Evolutionary conservation across 208 protist genomes (phyloP), one percentile per base, ranked within the genome.

Genomic region (Trypanosoma scelopori): DNA sequence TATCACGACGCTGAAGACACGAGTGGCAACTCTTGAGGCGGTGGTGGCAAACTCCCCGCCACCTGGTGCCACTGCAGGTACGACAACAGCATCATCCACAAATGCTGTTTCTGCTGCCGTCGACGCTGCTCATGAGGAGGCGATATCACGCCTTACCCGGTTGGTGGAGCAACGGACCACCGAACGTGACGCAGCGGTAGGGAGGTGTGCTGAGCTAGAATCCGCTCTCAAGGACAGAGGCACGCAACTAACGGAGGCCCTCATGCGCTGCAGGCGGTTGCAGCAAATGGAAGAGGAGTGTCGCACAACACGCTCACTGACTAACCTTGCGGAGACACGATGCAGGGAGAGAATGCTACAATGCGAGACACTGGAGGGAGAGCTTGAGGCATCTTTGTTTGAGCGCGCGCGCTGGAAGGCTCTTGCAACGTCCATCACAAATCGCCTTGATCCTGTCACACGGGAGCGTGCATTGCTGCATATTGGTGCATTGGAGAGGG

Each of bases 341-440:
- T 59, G 50, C 59, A 30, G 35, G 43, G 52, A 75, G 22, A 50
- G 82, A 20, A 57, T 81, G 25, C 39, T 71, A 7, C 71, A 79
- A 12, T 48, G 64, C 9, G 55, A 59, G 20, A 61, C 57, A 39
- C 55, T 80, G 25, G 65, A 71, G 16, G 32, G 64, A 4, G 74
- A 84, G 30, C 47, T 67, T 12, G 76, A 81, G 18, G 48, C 43
- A 11, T 32, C 23, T 5, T 27, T 51, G 13, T 59, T 76, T 30
- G 67, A 82, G 49, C 71, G 46, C 18, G 35, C 51, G 43, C 72
- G 79, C 46, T 89, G 83, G 83, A 68, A 69, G 28, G 69, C 83
- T 18, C 69, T 89, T 9, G 83, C 76, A 15, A 71, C 74, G 20
- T 57, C 69, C 22, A 42, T 82, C 22, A 32, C 59, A 12, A 59